Percentiles rank a stretch among this genome's conserved stretches.
These are phyloP conservation scores for Basidiobolus meristosporus DNA, from an alignment of 371 early-diverging fungal genomes.

Conservation along the genomic window DNA sequence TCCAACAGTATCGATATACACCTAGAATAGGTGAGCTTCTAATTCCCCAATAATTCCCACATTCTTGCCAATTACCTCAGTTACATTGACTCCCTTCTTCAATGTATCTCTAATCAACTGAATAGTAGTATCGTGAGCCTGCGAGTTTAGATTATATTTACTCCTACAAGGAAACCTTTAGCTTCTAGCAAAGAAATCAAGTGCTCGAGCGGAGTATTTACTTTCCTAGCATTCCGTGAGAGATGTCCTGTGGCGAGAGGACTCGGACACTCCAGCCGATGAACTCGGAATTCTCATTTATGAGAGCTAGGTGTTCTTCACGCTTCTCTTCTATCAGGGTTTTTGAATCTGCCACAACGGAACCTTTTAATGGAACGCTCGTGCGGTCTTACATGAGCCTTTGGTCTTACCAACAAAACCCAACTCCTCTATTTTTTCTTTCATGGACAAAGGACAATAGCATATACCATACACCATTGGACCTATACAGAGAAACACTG, in stretches of 20 bases:
- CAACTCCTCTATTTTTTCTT: conserved; percentile 33
- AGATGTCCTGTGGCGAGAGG: conserved; percentile 79
- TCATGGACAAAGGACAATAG: conserved; percentile 43
- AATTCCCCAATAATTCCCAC: not conserved
- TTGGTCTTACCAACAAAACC: conserved; percentile 57
- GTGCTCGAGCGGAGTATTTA: conserved; percentile 6
- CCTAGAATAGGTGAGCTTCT: conserved; percentile 12
- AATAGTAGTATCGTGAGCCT: conserved; percentile 90
- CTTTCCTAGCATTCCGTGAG: conserved; percentile 63
- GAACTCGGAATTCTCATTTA: conserved; percentile 33
- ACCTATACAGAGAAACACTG: conserved; percentile 16
- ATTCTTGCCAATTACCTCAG: conserved; percentile 23
- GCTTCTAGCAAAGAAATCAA: conserved; percentile 1
- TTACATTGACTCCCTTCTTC: conserved; percentile 39
- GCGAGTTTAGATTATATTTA: conserved; percentile 85
- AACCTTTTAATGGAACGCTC: not conserved
- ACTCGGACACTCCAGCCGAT: conserved; percentile 75
- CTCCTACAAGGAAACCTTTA: conserved; percentile 15
- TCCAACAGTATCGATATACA: conserved; percentile 97
- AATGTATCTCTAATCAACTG: conserved; percentile 48
- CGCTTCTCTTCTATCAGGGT: conserved; percentile 57
- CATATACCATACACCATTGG: conserved; percentile 93
- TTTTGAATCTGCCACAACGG: conserved; percentile 56
- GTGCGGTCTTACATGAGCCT: not conserved
- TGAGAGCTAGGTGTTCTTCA: conserved; percentile 35